Evolutionary conservation across 78 protist genomes (phyloP).

Genomic region (Monosiga brevicollis): DNA sequence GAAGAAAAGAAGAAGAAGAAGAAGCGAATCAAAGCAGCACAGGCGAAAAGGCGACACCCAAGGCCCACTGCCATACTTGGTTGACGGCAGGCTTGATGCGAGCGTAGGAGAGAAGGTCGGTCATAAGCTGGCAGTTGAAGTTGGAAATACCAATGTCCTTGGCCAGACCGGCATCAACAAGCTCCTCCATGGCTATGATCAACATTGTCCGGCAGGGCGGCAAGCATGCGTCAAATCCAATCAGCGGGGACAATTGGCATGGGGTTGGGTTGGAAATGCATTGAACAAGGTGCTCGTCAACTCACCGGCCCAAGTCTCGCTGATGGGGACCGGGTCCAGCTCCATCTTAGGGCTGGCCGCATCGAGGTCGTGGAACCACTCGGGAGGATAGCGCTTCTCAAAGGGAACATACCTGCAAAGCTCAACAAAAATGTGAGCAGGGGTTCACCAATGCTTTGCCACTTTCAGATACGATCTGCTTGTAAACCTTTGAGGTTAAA

Average conservation of each 20-base stretch:
- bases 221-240: too few species aligned
- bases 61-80: conserved; percentile 26
- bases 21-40: neutral
- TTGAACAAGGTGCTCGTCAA: too few species aligned
- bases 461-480: too few species aligned
- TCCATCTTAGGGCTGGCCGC: neutral
- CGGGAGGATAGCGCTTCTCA: neutral
- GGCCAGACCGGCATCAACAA: conserved; percentile 45
- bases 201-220: too few species aligned
- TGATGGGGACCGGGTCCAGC: conserved; percentile 21
- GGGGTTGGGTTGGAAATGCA: too few species aligned
- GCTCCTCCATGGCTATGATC: conserved; percentile 68
- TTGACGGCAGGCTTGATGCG: conserved; percentile 44
- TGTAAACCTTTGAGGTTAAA: too few species aligned
- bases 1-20: too few species aligned
- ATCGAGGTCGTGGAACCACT: conserved; percentile 1
- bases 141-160: conserved; percentile 47
- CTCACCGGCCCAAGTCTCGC: conserved; percentile 69
- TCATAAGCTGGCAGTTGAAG: conserved; percentile 16
- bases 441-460: too few species aligned
- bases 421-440: too few species aligned
- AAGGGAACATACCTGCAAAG: neutral
- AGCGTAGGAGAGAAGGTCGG: conserved; percentile 34
- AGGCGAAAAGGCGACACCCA: neutral
- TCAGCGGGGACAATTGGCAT: too few species aligned